Base-by-base conservation (phyloP, 345 rosid genomes). In the Citrus hindsii region DNA sequence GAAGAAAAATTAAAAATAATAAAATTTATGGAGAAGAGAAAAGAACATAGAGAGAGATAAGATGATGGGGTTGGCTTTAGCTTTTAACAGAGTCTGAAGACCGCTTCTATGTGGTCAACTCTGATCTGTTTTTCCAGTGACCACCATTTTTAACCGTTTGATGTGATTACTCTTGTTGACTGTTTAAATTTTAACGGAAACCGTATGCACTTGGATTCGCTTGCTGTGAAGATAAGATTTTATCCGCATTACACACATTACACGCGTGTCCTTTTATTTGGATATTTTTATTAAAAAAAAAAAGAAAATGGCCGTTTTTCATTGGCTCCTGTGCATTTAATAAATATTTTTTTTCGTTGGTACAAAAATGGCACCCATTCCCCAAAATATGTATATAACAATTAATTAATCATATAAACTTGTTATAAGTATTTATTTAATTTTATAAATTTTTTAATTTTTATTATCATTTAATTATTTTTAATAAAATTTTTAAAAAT, bases 181-280 rank as follows among this genome's bases (percentile, higher is more conserved):
- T 61, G 3, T 18, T 2, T 4, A 2, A 22, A 19, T 14, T 53
- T 37, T 27, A 73, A 60, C 21, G 6, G 38, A 42, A 24, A 40
- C 38, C 24, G 38, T 21, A 30, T 74, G 16, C 7, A 24, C 6
- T 35, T 76, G 28, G 24, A n/a, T 51, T 33, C 63, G 14, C 42
- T 51, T 46, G 79, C 30, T 64, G 14, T 46, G 71, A 21, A 46
- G 78, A 64, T 48, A 30, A 75, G 62, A 75, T 75, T 75, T 64
- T 75, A 30, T 75, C 78, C 48, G 24, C 33, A 64, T 30, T 30
- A 30, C 30, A 30, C 62, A 48, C 51, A 13, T 46, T 42, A 60
- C 69, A 38, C 10, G 7, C 8, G 25, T 25, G 25, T 19, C 9
- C 9, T 18, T 60, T 16, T 38, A 5, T 60, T 37, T 59, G 7